Evolutionary conservation across 352 stramenopile species (phyloP).

Genomic region (Pelagophyceae sp.): DNA sequence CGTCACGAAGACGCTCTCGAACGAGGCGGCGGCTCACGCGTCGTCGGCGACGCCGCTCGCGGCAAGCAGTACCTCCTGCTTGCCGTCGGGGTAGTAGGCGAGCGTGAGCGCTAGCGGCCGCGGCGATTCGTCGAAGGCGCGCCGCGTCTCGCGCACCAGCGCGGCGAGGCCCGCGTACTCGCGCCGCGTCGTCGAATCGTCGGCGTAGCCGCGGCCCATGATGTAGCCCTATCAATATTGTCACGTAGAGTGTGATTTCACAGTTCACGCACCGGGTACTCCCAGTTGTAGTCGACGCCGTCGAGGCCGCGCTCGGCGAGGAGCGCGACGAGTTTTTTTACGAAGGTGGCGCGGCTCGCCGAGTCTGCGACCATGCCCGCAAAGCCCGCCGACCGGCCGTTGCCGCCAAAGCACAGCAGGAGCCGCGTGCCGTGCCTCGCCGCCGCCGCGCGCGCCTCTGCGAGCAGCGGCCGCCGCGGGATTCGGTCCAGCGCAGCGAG

Average conservation of each 20-base stretch:
- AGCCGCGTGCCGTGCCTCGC: not conserved
- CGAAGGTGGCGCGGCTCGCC: not conserved
- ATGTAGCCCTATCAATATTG: too few relatives aligned
- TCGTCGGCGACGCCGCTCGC: not conserved
- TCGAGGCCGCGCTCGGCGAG: not conserved
- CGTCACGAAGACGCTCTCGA: too few relatives aligned
- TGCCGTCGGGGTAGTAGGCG: slow-evolving; percentile 15
- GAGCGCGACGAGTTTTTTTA: not conserved
- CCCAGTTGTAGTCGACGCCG: slow-evolving; percentile 23
- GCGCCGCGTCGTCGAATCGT: not conserved
- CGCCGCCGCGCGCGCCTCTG: not conserved
- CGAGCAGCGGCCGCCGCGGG: not conserved
- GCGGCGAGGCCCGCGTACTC: not conserved
- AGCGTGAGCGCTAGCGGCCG: not conserved
- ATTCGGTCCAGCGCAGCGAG: not conserved
- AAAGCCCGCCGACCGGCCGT: not conserved
- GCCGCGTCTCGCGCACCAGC: not conserved
- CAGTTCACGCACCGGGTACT: too few relatives aligned
- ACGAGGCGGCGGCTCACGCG: too few relatives aligned
- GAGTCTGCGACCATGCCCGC: not conserved
- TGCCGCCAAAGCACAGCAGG: slow-evolving; percentile 14
- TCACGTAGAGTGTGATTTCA: too few relatives aligned
- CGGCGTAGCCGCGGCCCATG: not conserved
- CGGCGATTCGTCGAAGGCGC: not conserved
- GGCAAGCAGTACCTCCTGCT: not conserved